Evolutionary conservation across 805 yeast genomes (phyloP).

Genomic region (Candida easanensis): DNA sequence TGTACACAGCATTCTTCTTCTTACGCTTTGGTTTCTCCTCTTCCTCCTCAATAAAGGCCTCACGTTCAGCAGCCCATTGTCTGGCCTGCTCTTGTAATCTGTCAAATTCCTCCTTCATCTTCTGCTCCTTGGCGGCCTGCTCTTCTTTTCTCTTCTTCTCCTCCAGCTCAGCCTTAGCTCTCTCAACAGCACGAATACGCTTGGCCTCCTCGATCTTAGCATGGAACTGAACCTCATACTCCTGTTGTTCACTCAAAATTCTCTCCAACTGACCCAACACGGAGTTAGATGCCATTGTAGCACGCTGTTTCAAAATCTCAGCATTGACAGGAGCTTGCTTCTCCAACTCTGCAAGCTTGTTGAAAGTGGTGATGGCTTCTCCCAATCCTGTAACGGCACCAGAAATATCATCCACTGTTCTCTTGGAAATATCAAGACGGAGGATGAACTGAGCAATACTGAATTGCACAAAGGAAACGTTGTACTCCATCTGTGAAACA

Average conservation of each 20-base stretch:
- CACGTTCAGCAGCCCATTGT: conserved; percentile 57
- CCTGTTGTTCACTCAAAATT: conserved; percentile 68
- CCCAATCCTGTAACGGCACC: conserved; percentile 53
- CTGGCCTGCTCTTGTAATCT: conserved; percentile 54
- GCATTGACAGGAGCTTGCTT: conserved; percentile 73
- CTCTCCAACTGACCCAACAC: conserved; percentile 68
- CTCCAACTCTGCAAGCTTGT: conserved; percentile 51
- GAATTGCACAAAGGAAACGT: conserved; percentile 78
- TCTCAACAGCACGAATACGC: conserved; percentile 45
- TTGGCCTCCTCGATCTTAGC: conserved; percentile 72
- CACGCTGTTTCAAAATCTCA: conserved; percentile 79
- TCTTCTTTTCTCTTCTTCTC: conserved; percentile 42
- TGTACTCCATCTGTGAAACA: conserved; percentile 58
- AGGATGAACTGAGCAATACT: conserved; percentile 83
- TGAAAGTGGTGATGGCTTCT: conserved; percentile 58
- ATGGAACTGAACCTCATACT: conserved; percentile 54
- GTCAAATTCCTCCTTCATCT: conserved; percentile 41
- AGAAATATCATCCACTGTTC: conserved; percentile 62
- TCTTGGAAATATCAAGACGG: conserved; percentile 54
- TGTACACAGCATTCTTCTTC: conserved; percentile 43
- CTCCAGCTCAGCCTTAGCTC: conserved; percentile 47
- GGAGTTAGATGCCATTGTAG: conserved; percentile 79
- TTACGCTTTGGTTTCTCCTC: conserved; percentile 35
- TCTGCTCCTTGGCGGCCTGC: conserved; percentile 44
- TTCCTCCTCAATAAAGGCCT: conserved; percentile 32